Conservation (phyloP, 2,329 filamentous ascomycete genomes). For the Cytospora mali region DNA sequence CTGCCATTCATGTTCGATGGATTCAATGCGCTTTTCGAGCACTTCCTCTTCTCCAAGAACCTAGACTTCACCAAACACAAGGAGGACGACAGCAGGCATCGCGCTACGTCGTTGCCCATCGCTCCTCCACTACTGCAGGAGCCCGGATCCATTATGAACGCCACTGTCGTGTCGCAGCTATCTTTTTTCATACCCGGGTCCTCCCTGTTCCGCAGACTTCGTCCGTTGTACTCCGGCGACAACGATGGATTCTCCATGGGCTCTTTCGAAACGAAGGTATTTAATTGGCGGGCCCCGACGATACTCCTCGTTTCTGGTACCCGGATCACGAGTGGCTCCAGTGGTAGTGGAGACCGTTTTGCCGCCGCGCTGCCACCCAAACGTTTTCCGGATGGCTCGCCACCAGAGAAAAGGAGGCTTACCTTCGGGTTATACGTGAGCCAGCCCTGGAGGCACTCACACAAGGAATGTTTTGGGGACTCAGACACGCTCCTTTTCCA, state of each 20-base stretch:
- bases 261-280: slow-evolving; percentile 72
- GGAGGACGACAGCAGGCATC: slow-evolving; percentile 31
- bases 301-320: slow-evolving; percentile 70
- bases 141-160: slow-evolving; percentile 63
- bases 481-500: slow-evolving; percentile 69
- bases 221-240: slow-evolving; percentile 70
- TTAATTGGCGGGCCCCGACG: slow-evolving; percentile 77
- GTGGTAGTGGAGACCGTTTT: slow-evolving; percentile 59
- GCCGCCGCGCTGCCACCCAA: slow-evolving; percentile 65
- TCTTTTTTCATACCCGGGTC: slow-evolving; percentile 71
- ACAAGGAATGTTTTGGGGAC: slow-evolving; percentile 69
- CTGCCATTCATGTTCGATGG: slow-evolving; percentile 70
- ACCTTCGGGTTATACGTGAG: slow-evolving; percentile 70
- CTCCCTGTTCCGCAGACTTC: slow-evolving; percentile 66
- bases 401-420: slow-evolving; percentile 43
- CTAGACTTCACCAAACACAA: slow-evolving; percentile 62
- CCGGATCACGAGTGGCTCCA: slow-evolving; percentile 53
- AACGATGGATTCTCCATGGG: slow-evolving; percentile 77
- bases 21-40: slow-evolving; percentile 70
- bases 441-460: slow-evolving; percentile 69
- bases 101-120: slow-evolving; percentile 11
- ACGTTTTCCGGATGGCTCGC: slow-evolving; percentile 55
- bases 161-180: slow-evolving; percentile 68
- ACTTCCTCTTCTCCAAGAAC: slow-evolving; percentile 74
- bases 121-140: slow-evolving; percentile 55